A percentile compares a stretch with the other conserved stretches of the same genome.
Evolutionary conservation across 208 protist species (phyloP).

Genomic region (Trypanosoma caninum): DNA sequence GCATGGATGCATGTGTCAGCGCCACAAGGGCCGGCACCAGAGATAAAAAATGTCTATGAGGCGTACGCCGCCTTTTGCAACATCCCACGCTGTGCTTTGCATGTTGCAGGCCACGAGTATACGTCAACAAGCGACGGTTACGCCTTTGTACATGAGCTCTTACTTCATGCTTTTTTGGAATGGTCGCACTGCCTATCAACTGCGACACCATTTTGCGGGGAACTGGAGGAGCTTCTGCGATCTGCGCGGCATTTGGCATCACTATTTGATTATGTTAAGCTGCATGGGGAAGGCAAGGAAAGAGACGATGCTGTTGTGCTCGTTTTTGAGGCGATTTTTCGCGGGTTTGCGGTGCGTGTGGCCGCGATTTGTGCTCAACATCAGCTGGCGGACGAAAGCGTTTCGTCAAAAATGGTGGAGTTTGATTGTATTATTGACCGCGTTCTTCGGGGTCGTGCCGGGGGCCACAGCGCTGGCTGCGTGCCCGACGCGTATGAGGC

Average conservation of each 20-base stretch:
- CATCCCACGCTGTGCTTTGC: conserved; percentile 31
- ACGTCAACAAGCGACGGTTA: neutral
- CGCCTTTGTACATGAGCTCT: conserved; percentile 22
- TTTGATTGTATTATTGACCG: conserved; percentile 16
- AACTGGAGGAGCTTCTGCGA: conserved; percentile 9
- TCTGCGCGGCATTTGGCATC: conserved; percentile 19
- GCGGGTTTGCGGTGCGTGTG: conserved; percentile 33
- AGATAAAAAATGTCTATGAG: conserved; percentile 9
- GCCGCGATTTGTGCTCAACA: conserved; percentile 16
- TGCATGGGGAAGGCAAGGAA: conserved; percentile 8
- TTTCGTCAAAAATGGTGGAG: neutral
- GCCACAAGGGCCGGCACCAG: neutral
- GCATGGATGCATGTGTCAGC: conserved; percentile 7
- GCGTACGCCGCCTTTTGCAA: conserved; percentile 39
- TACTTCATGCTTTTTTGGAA: conserved; percentile 14
- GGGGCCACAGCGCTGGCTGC: conserved; percentile 7
- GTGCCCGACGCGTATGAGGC: conserved; percentile 8
- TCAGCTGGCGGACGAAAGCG: neutral
- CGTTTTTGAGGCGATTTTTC: conserved; percentile 28
- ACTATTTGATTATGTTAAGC: conserved; percentile 21
- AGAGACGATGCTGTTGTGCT: conserved; percentile 5
- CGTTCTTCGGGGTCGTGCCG: conserved; percentile 2
- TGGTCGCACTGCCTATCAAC: conserved; percentile 7
- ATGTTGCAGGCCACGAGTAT: neutral
- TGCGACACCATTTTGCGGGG: neutral